A percentile compares a stretch with the other conserved stretches of the same genome.
These are phyloP conservation scores for Leccinum pallidistipes DNA, from an alignment of 1,284 basidiomycete genomes.

Conservation along the genomic window DNA sequence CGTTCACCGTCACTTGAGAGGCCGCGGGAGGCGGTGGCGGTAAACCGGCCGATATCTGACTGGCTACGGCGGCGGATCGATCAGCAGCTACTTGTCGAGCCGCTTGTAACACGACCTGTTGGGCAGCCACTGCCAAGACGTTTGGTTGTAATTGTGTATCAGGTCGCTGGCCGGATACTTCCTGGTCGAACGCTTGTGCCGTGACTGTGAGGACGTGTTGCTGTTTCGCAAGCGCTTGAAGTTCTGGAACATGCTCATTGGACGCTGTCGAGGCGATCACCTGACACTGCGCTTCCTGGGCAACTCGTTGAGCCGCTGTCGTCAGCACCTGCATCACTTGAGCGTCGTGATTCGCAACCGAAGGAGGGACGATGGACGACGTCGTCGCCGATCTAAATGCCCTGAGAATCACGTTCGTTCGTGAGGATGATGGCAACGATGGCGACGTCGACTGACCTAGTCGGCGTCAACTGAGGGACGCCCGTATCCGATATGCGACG, in stretches of 20 bases:
- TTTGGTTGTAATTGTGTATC: conserved; percentile 45
- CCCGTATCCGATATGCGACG: conserved; percentile 64
- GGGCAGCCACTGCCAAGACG: conserved; percentile 66
- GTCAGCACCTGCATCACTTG: conserved; percentile 76
- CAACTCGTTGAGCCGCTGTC: conserved; percentile 71
- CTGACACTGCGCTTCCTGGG: conserved; percentile 69
- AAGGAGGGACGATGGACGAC: conserved; percentile 22
- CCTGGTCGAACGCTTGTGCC: conserved; percentile 71
- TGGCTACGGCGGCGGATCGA: conserved; percentile 44
- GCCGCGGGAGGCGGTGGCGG: conserved; percentile 41
- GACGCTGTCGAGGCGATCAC: conserved; percentile 50
- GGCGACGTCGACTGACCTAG: conserved; percentile 33
- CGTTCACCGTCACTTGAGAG: conserved; percentile 69
- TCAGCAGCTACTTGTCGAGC: conserved; percentile 66
- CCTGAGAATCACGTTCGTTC: conserved; percentile 14
- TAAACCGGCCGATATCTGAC: conserved; percentile 41
- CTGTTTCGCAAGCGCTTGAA: conserved; percentile 73
- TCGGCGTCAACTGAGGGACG: conserved; percentile 38
- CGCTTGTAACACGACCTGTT: conserved; percentile 76
- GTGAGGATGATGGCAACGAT: conserved; percentile 8
- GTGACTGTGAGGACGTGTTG: conserved; percentile 77
- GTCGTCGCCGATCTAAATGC: conserved; percentile 28
- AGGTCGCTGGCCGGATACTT: conserved; percentile 53
- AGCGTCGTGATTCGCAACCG: conserved; percentile 43
- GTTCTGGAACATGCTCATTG: conserved; percentile 47